phyloP scores from a whole-genome alignment of 208 protist species.

The Kentomonas sorsogonicus region DNA sequence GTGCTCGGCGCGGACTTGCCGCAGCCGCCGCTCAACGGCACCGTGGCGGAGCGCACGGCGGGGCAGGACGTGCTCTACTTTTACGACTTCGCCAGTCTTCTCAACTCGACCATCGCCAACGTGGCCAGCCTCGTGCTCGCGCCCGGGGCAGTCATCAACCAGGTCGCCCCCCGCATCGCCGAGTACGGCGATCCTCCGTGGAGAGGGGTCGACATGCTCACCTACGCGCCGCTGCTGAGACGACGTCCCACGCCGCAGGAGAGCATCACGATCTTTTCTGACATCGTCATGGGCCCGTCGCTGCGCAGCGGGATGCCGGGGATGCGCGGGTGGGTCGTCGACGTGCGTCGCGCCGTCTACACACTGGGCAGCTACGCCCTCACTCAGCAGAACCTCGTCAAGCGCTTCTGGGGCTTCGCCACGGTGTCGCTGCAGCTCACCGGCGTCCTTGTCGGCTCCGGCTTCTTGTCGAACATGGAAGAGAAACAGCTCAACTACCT shows the following conservation, averaged over 20 bases:
- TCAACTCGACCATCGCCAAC: constrained; percentile 5
- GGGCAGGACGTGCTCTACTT: constrained; percentile 33
- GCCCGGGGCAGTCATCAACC: constrained; percentile 47
- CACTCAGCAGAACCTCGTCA: not conserved
- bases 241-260: no score
- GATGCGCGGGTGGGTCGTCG: constrained; percentile 29
- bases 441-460: constrained; percentile 17
- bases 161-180: constrained; percentile 38
- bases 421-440: constrained; percentile 35
- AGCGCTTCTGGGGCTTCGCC: constrained; percentile 76
- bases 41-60: constrained; percentile 17
- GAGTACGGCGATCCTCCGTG: no score
- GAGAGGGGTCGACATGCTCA: no score
- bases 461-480: constrained; percentile 16
- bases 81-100: constrained; percentile 11
- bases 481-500: constrained; percentile 38
- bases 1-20: constrained; percentile 20
- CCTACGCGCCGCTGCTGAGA: no score
- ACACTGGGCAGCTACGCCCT: no score
- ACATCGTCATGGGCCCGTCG: no score
- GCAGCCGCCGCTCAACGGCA: constrained; percentile 28
- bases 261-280: no score
- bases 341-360: constrained; percentile 42
- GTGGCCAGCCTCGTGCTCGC: constrained; percentile 21
- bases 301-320: no score